Percentiles rank a stretch among this genome's conserved stretches.
phyloP scores from a whole-genome alignment of 805 yeast species.

The Metschnikowia kofuensis region DNA sequence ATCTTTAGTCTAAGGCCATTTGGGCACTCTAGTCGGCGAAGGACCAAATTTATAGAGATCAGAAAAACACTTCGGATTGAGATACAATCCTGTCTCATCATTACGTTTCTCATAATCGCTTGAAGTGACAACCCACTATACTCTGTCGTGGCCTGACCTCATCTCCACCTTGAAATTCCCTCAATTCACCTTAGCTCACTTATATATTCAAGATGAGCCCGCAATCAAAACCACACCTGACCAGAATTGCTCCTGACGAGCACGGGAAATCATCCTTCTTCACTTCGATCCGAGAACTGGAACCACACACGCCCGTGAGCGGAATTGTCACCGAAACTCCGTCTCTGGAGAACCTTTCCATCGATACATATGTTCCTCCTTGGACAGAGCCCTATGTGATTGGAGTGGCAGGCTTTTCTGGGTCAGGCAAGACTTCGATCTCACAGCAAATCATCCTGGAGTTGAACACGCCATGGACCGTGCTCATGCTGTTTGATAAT shows the following conservation, averaged over 20 bases:
- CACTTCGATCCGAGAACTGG: conserved; percentile 7
- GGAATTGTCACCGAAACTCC: neutral
- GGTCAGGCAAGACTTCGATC: conserved; percentile 93
- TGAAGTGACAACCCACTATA: too few species aligned
- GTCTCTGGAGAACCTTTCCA: neutral
- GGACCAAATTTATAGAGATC: too few species aligned
- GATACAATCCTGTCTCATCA: too few species aligned
- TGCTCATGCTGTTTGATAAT: conserved; percentile 83
- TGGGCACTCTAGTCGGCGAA: too few species aligned
- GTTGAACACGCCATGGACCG: conserved; percentile 90
- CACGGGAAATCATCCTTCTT: conserved; percentile 26
- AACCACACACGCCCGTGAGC: conserved; percentile 2
- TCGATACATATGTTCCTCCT: conserved; percentile 55
- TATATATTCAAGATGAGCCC: conserved; percentile 1
- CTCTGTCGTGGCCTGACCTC: too few species aligned
- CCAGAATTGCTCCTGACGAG: conserved; percentile 27
- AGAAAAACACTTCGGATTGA: too few species aligned
- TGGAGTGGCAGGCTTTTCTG: conserved; percentile 72
- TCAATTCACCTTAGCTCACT: neutral
- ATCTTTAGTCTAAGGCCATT: too few species aligned
- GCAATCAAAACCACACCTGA: conserved; percentile 6
- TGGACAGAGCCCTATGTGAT: conserved; percentile 85
- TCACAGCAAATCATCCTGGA: conserved; percentile 78
- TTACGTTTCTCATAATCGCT: too few species aligned
- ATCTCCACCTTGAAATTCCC: neutral